These are phyloP conservation scores for Chlamydomonas applanata DNA, from an alignment of 139 green algal species.

Conservation along the genomic window DNA sequence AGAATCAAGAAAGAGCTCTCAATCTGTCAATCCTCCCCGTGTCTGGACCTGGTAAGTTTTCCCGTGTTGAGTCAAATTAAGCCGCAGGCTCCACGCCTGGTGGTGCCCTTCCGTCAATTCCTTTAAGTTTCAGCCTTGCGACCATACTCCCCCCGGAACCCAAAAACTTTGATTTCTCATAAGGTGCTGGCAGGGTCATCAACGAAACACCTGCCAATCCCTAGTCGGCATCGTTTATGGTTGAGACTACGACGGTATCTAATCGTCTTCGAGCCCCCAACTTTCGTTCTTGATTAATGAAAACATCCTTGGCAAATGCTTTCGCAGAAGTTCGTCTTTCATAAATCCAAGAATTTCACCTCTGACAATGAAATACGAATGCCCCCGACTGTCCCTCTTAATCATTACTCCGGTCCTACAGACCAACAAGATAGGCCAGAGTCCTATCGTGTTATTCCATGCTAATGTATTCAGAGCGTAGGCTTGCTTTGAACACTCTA, in stretches of 20 bases:
- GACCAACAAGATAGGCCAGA: conserved; percentile 96
- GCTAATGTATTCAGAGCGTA: conserved; percentile 96
- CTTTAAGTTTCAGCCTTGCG: conserved; percentile 94
- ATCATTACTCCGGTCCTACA: conserved; percentile 99
- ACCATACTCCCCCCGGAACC: conserved; percentile 96
- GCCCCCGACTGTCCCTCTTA: conserved; percentile 99
- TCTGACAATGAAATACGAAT: conserved; percentile 99
- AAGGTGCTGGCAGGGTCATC: conserved; percentile 97
- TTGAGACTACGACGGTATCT: conserved; percentile 99
- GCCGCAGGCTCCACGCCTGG: conserved; percentile 92
- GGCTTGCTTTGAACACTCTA: conserved; percentile 98
- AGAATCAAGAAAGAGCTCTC: conserved; percentile 93
- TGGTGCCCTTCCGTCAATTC: conserved; percentile 96
- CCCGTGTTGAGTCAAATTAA: conserved; percentile 97
- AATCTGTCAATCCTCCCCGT: conserved; percentile 92
- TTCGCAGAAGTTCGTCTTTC: conserved; percentile 99
- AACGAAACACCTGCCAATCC: conserved; percentile 93
- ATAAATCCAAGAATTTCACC: conserved; percentile 99
- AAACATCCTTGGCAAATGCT: conserved; percentile 99
- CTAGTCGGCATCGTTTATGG: conserved; percentile 99
- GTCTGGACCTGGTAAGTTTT: conserved; percentile 96
- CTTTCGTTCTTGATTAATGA: conserved; percentile 99
- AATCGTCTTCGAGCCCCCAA: conserved; percentile 99
- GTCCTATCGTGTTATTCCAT: conserved; percentile 99
- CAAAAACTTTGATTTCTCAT: conserved; percentile 99